A percentile compares a stretch with the other conserved stretches of the same genome.
These are phyloP conservation scores for Russula brevipes DNA, from an alignment of 768 basidiomycete species.

Conservation along the genomic window DNA sequence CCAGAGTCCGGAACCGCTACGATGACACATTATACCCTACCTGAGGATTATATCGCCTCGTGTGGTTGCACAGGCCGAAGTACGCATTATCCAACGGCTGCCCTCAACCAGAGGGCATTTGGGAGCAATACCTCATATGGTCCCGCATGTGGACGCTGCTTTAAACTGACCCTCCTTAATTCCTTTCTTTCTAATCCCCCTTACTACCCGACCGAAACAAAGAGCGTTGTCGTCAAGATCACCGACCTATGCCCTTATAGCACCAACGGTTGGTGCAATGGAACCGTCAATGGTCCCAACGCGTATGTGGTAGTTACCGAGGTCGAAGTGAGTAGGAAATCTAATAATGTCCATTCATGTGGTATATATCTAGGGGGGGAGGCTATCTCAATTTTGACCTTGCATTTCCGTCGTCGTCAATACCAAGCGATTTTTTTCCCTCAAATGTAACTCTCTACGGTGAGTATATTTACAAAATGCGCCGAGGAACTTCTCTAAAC, in stretches of 20 bases:
- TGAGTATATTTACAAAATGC: conserved; percentile 24
- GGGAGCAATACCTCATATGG: conserved; percentile 70
- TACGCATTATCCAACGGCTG: conserved; percentile 68
- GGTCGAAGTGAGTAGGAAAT: not conserved
- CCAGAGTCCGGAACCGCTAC: conserved; percentile 59
- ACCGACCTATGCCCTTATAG: conserved; percentile 75
- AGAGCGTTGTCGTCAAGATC: conserved; percentile 67
- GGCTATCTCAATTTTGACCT: conserved; percentile 77
- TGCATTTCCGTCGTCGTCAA: conserved; percentile 64
- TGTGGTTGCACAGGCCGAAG: conserved; percentile 65
- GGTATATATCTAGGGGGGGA: conserved; percentile 47
- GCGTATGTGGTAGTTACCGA: conserved; percentile 41
- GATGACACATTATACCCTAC: conserved; percentile 68
- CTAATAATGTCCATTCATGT: conserved; percentile 3
- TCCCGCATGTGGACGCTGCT: conserved; percentile 72
- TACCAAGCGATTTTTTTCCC: conserved; percentile 70
- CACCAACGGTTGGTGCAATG: conserved; percentile 63
- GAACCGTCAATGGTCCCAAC: conserved; percentile 55
- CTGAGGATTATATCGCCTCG: conserved; percentile 53
- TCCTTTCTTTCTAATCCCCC: conserved; percentile 62
- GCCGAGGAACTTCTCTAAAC: not conserved
- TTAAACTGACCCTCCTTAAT: conserved; percentile 68
- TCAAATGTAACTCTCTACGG: conserved; percentile 65
- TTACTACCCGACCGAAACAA: conserved; percentile 57
- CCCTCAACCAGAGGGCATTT: conserved; percentile 73